These are phyloP conservation scores for Chloris gayana DNA, from an alignment of 176 grass and related monocot species.

Conservation along the genomic window DNA sequence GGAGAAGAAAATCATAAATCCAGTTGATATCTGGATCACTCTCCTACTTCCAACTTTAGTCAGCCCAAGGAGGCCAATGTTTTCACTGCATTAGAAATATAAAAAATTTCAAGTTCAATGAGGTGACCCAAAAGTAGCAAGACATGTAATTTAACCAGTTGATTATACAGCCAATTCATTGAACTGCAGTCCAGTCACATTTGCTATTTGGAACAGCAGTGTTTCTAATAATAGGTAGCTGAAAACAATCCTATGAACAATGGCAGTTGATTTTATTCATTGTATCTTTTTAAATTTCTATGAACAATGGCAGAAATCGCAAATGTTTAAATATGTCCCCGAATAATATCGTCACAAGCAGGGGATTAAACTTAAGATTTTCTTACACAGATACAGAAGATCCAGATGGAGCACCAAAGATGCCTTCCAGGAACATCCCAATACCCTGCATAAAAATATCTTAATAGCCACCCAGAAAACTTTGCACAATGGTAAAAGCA, in stretches of 20 bases:
- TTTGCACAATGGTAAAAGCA: neutral
- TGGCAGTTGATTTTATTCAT: neutral
- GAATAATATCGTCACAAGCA: neutral
- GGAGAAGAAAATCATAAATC: constrained; percentile 98
- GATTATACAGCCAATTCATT: constrained; percentile 10
- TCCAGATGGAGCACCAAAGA: constrained; percentile 76
- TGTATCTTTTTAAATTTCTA: neutral
- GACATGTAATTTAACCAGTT: neutral
- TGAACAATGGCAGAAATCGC: neutral
- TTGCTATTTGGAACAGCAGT: neutral
- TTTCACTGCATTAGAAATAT: constrained; percentile 65
- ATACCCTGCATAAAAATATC: constrained; percentile 63
- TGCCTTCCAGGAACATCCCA: constrained; percentile 88
- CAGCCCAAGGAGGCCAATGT: constrained; percentile 87
- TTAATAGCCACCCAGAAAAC: constrained; percentile 3
- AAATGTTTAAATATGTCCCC: constrained; percentile 1
- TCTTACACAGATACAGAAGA: constrained; percentile 91
- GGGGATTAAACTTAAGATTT: constrained; percentile 11
- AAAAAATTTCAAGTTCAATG: constrained; percentile 23
- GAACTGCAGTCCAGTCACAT: constrained; percentile 8
- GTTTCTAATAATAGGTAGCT: neutral
- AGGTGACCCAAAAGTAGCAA: constrained; percentile 7
- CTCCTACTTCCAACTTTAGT: constrained; percentile 94
- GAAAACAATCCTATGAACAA: neutral
- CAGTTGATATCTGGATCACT: constrained; percentile 91